Evolutionary conservation across 208 protist species (phyloP).

Genomic region (Balamuthia mandrillaris): DNA sequence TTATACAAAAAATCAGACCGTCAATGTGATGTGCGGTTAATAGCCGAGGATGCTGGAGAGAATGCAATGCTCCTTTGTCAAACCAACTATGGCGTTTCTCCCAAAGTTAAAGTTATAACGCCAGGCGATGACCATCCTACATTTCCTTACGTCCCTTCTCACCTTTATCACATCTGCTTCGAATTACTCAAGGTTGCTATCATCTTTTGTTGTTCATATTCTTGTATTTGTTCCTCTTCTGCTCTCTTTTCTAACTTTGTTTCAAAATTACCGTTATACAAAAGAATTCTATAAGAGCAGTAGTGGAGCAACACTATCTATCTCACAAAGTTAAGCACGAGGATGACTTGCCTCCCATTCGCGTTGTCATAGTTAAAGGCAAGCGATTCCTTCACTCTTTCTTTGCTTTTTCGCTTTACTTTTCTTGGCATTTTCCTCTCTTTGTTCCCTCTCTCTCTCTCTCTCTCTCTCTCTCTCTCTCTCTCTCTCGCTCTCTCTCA

Average conservation of each 20-base stretch:
- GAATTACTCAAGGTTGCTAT: background rate
- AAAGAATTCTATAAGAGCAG: slow-evolving; percentile 17
- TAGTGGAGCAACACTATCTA: background rate
- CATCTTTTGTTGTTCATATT: background rate
- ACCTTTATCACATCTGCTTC: slow-evolving; percentile 35
- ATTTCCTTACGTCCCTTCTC: slow-evolving; percentile 17
- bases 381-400: too few relatives aligned
- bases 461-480: too few relatives aligned
- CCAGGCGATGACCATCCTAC: background rate
- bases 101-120: background rate
- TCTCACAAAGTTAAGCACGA: background rate
- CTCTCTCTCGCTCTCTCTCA: too few relatives aligned
- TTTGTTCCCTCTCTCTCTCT: too few relatives aligned
- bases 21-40: background rate
- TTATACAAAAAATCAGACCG: too few relatives aligned
- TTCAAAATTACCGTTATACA: background rate
- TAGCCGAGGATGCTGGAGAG: slow-evolving; percentile 10
- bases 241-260: background rate
- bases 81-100: slow-evolving; percentile 13
- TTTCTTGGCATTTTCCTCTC: too few relatives aligned
- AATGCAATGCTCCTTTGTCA: background rate
- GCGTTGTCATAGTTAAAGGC: slow-evolving; percentile 26
- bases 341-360: background rate
- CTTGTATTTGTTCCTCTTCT: background rate
- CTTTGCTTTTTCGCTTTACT: too few relatives aligned